A percentile compares a stretch with the other conserved stretches of the same genome.
These are phyloP conservation scores for Leccinum incarnatum DNA, from an alignment of 768 basidiomycete genomes.

Conservation along the genomic window DNA sequence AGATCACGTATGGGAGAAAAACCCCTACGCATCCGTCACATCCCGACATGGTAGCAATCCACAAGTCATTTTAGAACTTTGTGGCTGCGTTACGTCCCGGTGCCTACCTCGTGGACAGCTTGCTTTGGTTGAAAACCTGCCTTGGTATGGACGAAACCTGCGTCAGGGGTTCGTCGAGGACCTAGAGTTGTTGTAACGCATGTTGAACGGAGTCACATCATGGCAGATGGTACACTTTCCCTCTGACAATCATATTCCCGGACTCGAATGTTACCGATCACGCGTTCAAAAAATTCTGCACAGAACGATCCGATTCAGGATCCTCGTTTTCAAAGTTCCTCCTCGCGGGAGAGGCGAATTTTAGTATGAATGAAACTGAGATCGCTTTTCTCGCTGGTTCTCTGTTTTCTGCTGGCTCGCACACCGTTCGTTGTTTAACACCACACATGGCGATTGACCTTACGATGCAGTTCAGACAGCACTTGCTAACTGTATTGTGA, in stretches of 20 bases:
- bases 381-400: slow-evolving; percentile 55
- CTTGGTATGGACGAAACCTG: slow-evolving; percentile 56
- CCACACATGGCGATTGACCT: not conserved
- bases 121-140: slow-evolving; percentile 40
- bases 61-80: slow-evolving; percentile 21
- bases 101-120: slow-evolving; percentile 31
- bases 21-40: slow-evolving; percentile 9
- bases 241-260: not conserved
- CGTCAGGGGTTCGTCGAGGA: slow-evolving; percentile 50
- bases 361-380: slow-evolving; percentile 49
- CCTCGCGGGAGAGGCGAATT: slow-evolving; percentile 45
- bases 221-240: slow-evolving; percentile 34
- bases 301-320: slow-evolving; percentile 20
- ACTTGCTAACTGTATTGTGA: slow-evolving; percentile 44
- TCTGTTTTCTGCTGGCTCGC: slow-evolving; percentile 56
- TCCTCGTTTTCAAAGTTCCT: slow-evolving; percentile 54
- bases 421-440: slow-evolving; percentile 35
- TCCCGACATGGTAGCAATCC: slow-evolving; percentile 18
- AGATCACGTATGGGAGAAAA: slow-evolving; percentile 22
- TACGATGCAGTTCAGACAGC: slow-evolving; percentile 33
- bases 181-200: slow-evolving; percentile 42
- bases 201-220: slow-evolving; percentile 41
- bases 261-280: not conserved
- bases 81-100: slow-evolving; percentile 26
- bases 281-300: slow-evolving; percentile 1